Conservation (phyloP, 306 rosid genomes). For the Cucurbita pepo region DNA sequence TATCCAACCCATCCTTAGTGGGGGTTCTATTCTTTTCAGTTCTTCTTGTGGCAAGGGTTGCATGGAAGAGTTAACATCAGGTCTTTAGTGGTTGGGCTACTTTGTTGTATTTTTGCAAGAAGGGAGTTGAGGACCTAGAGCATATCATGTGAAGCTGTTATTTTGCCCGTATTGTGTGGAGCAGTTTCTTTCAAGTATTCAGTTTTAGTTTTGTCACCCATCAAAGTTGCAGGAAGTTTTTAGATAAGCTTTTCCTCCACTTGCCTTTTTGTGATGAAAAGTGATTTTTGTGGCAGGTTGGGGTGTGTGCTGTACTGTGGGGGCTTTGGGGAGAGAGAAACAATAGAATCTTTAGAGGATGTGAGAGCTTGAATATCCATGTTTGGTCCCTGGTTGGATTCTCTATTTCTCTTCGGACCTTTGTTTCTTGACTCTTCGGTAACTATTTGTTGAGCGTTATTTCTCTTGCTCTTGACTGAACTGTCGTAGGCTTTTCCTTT, state of each 20-base stretch:
- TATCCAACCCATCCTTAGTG: background rate
- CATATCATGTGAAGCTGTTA: background rate
- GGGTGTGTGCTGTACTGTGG: background rate
- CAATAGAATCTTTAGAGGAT: background rate
- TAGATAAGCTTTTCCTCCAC: background rate
- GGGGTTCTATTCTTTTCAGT: background rate
- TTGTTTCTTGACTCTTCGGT: too few species aligned
- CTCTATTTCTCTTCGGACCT: too few species aligned
- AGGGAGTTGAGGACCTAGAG: background rate
- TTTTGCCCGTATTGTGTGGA: background rate
- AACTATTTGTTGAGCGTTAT: too few species aligned
- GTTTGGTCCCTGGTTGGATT: background rate
- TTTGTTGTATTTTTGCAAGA: background rate
- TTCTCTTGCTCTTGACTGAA: too few species aligned
- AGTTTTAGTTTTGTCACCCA: too few species aligned
- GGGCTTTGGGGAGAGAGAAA: background rate
- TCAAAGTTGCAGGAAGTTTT: background rate
- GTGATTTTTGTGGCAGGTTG: background rate
- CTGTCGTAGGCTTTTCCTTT: too few species aligned
- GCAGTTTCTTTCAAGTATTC: background rate
- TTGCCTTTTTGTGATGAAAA: too few species aligned
- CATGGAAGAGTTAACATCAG: background rate
- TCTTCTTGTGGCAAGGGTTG: background rate
- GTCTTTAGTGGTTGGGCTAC: background rate
- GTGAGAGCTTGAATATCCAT: background rate